Conservation (phyloP, 805 yeast genomes). For the Metschnikowia shivogae region DNA sequence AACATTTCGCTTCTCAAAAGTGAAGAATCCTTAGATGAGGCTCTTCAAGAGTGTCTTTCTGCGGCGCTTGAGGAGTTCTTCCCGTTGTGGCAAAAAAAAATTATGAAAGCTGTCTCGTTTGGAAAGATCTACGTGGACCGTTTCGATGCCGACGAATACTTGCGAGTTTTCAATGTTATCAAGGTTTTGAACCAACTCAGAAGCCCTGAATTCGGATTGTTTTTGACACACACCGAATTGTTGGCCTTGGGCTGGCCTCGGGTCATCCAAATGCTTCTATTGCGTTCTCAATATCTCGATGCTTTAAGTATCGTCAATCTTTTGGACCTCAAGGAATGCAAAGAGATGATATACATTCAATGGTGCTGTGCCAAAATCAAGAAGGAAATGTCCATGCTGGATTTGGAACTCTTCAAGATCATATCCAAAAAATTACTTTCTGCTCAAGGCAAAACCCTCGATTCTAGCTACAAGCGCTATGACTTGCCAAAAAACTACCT, state of each 20-base stretch:
- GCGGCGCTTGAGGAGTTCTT: conserved; percentile 80
- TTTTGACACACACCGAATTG: conserved; percentile 58
- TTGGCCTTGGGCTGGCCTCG: conserved; percentile 47
- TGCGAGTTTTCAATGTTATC: conserved; percentile 56
- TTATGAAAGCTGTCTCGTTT: conserved; percentile 77
- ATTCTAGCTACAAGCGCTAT: conserved; percentile 19
- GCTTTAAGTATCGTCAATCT: conserved; percentile 59
- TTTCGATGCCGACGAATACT: conserved; percentile 55
- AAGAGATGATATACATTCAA: conserved; percentile 49
- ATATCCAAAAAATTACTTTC: conserved; percentile 46
- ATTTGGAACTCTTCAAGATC: conserved; percentile 50
- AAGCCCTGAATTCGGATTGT: conserved; percentile 60
- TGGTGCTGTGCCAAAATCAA: conserved; percentile 80
- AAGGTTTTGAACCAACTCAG: conserved; percentile 70
- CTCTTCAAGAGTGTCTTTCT: conserved; percentile 65
- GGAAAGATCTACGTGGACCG: conserved; percentile 67
- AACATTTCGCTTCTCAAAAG: conserved; percentile 52
- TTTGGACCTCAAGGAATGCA: conserved; percentile 37
- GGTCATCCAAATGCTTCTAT: conserved; percentile 53
- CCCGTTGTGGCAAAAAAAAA: conserved; percentile 71
- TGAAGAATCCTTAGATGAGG: conserved; percentile 45
- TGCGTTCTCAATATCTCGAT: conserved; percentile 56
- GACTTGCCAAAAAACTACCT: conserved; percentile 27
- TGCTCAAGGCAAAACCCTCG: conserved; percentile 15
- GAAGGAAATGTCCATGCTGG: conserved; percentile 49